Base-by-base conservation (phyloP, 129 eudicot genomes). In the Solidago caesia region DNA sequence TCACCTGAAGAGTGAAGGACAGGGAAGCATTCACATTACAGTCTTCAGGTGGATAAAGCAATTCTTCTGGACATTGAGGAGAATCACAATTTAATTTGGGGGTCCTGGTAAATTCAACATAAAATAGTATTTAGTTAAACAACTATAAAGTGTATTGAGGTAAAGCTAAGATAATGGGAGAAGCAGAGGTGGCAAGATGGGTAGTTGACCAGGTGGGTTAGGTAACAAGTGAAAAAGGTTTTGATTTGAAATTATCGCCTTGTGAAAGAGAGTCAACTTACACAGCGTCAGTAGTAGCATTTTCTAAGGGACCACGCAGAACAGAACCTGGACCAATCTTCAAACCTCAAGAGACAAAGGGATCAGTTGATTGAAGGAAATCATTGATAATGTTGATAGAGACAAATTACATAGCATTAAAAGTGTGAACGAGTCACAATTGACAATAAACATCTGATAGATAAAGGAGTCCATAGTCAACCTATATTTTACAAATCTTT, bases 281-380 rank as follows among this genome's bases (percentile, higher is more conserved):
- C 98, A 83, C 90, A 65, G 86, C 89, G 56, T 88, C 88, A 45
- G 81, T 79, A 4, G 90, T 78, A 64, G 91, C 84, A 84, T 85
- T 94, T 76, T 73, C 87, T 59, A 90, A 67, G 44, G 97, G 98
- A 78, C 93, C 98, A 10, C 98, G 98, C 82, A 94, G 74, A 68
- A 83, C 61, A 74, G 98, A 88, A 73, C 97, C 98, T 65, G 96
- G 98, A 53, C 98, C 98, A 81, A 94, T 81, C 98, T 94, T 72
- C 80, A 84, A 72, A 69, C 56, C 52, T 60, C 6, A 87, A 70
- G 59, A 76, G 51, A 45, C 53, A 72, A 79, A 27, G 45, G 57
- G 52, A 79, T 46, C 27, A 70, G 67, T 63, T 70, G 44, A 42
- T 7, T 67, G 74, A 45, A 42, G 47, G 26, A 66, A 29, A 51